phyloP scores from a whole-genome alignment of 2,329 filamentous ascomycete genomes.

The Stemphylium beticola region DNA sequence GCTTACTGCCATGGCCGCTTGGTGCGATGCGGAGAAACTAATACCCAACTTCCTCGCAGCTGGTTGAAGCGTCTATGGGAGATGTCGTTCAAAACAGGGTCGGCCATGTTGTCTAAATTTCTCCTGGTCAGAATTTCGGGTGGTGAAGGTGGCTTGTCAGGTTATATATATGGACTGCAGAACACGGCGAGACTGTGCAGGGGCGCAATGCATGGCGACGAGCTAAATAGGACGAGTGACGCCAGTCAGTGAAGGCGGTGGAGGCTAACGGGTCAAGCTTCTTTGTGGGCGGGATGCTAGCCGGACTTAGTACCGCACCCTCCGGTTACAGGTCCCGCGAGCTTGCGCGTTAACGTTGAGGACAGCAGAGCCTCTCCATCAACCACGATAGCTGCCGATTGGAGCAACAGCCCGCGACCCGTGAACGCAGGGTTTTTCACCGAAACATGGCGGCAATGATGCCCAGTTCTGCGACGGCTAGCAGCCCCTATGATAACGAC shows the following conservation, averaged over 20 bases:
- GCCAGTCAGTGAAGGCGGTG: slow-evolving; percentile 26
- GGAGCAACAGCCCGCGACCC: slow-evolving; percentile 34
- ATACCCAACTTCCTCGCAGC: slow-evolving; percentile 85
- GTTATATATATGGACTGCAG: slow-evolving; percentile 22
- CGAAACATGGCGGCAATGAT: slow-evolving; percentile 54
- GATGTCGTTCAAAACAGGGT: slow-evolving; percentile 77
- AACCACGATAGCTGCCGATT: slow-evolving; percentile 33
- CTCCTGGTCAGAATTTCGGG: slow-evolving; percentile 11
- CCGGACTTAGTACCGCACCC: slow-evolving; percentile 29
- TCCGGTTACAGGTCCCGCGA: slow-evolving; percentile 15
- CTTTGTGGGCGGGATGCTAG: slow-evolving; percentile 32
- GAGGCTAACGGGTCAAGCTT: slow-evolving; percentile 29
- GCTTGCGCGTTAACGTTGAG: slow-evolving; percentile 22
- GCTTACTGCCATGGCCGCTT: slow-evolving; percentile 97
- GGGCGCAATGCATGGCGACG: slow-evolving; percentile 24
- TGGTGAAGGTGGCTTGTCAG: not conserved
- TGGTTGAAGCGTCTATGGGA: slow-evolving; percentile 95
- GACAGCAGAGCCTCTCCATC: slow-evolving; percentile 41
- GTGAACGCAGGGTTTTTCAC: slow-evolving; percentile 30
- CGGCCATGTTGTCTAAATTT: slow-evolving; percentile 48
- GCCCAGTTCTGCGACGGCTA: slow-evolving; percentile 48
- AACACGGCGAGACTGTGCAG: slow-evolving; percentile 17
- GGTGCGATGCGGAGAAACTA: slow-evolving; percentile 94
- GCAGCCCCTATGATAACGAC: slow-evolving; percentile 54
- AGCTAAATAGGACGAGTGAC: slow-evolving; percentile 36